Evolutionary conservation across 192 early-diverging fungal genomes (phyloP), one percentile per base, ranked within the genome.

Genomic region (Dispira simplex): DNA sequence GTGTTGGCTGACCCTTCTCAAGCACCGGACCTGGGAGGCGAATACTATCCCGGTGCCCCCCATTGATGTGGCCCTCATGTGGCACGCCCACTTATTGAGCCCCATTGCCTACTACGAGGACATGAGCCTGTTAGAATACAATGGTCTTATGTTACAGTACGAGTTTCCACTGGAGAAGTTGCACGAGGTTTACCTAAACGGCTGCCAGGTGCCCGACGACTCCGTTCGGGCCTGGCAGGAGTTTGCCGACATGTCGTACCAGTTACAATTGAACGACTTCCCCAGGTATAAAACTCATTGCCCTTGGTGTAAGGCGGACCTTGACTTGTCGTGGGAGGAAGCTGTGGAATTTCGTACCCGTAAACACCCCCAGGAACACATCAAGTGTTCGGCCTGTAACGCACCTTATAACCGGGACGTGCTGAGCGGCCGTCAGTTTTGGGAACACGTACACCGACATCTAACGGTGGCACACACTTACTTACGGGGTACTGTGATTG

Each of bases 61-160:
- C 48, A 49, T 49, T 49, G 80, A 83, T 69, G 79, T 84, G n/a
- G 76, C 77, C 0, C 64, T 75, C 59, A 79, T 85, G 67, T 85
- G 83, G 83, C 81, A 81, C 44, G 68, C 69, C 23, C 83, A 85
- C 64, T 75, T 80, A 75, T 66, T 85, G 16, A 71, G 71, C 8
- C 81, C 81, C 0, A 65, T 75, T 27, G 69, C 75, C 20, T 85
- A 85, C 72, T 67, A 79, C 45, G 80, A 85, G 46, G 83, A 85
- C 69, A 72, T 71, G 44, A 70, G 76, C 64, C 75, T 71, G 51
- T 67, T 78, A 21, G 80, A 76, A 59, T 60, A 20, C 18, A n/a
- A 70, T 28, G 64, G 64, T 6, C 64, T 66, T 10, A 32, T 73
- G 13, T 57, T 68, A 25, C 63, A 73, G 44, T 80, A 79, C 56